Percentiles rank a stretch among this genome's conserved stretches.
Conservation (phyloP, 1,284 basidiomycete genomes). For the Marasmius oreades region DNA sequence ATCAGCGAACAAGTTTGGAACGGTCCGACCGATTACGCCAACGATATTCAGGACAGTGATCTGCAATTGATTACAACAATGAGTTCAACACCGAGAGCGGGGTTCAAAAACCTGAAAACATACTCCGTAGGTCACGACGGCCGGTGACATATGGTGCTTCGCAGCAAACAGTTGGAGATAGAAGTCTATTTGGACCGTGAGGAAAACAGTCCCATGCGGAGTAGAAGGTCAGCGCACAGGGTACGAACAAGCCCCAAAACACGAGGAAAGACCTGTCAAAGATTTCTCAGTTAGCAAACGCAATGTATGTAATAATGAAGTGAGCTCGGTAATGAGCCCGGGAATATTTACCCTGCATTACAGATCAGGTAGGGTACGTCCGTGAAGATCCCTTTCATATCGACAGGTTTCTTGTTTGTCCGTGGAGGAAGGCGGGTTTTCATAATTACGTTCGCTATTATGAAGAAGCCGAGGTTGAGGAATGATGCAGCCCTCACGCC, state of each 20-base stretch:
- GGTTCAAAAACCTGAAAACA: neutral
- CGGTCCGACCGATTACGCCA: conserved; percentile 39
- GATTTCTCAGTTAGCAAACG: neutral
- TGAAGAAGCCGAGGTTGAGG: conserved; percentile 17
- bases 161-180: conserved; percentile 42
- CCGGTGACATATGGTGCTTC: conserved; percentile 30
- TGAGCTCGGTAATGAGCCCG: neutral
- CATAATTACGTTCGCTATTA: conserved; percentile 23
- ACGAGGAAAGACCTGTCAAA: conserved; percentile 15
- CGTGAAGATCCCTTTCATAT: conserved; percentile 14
- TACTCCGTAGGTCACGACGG: conserved; percentile 32
- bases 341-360: conserved; percentile 11
- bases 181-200: conserved; percentile 27
- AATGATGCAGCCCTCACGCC: conserved; percentile 22
- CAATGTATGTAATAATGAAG: neutral
- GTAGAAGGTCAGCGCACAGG: conserved; percentile 10
- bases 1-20: conserved; percentile 37
- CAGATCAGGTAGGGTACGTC: conserved; percentile 19
- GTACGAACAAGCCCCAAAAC: conserved; percentile 20
- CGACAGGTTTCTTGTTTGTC: conserved; percentile 3
- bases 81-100: neutral
- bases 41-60: conserved; percentile 33
- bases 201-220: neutral
- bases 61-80: conserved; percentile 18
- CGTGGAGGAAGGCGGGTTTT: conserved; percentile 20